Evolutionary conservation across 352 stramenopile species (phyloP), one percentile per base, ranked within the genome.

Genomic region (Globisporangium orthogonon): DNA sequence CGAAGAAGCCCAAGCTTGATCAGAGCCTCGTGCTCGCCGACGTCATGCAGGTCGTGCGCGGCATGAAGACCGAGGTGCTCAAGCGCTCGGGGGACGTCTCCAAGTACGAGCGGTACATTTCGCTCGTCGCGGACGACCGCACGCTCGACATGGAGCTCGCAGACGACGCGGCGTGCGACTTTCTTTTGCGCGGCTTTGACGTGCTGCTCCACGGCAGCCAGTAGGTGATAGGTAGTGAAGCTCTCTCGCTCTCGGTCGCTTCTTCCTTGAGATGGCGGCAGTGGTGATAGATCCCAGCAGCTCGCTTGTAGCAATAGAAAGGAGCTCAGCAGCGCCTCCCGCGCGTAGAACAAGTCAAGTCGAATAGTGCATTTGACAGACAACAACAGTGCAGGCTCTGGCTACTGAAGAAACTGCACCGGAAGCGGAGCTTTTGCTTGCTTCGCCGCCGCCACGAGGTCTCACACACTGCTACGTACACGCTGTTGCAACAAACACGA

Each of bases 1-100:
- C 73, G 35, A 89, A 89, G 60, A 72, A 83, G 35, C 74, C 78
- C 13, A 79, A 81, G 49, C 61, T 91, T 2, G 82, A 91, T 52
- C 78, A 87, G 58, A 88, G 77, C 60, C 50, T 91, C n/a, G 61
- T 81, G 14, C 74, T 89, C 41, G 55, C 56, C 2, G 81, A 89
- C 39, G 78, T 91, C 15, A 62, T 89, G 44, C 77, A 89, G 49
- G 76, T 89, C 45, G 64, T 86, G n/a, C 73, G 80, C 39, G 76
- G 81, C 30, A 88, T 89, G 75, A 89, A 91, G 52, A 91, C 81
- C 7, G 68, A 82, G 13, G 81, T 91, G 52, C 77, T 91, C 61
- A 89, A 89, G 62, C 74, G 81, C 18, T 86, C 78, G 28, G 81
- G 81, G 2, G 74, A 88, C 52, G 67, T 87, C 52, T 52, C 67